Evolutionary conservation across 2,329 filamentous ascomycete species (phyloP).

Genomic region (Calonectria honghensis): DNA sequence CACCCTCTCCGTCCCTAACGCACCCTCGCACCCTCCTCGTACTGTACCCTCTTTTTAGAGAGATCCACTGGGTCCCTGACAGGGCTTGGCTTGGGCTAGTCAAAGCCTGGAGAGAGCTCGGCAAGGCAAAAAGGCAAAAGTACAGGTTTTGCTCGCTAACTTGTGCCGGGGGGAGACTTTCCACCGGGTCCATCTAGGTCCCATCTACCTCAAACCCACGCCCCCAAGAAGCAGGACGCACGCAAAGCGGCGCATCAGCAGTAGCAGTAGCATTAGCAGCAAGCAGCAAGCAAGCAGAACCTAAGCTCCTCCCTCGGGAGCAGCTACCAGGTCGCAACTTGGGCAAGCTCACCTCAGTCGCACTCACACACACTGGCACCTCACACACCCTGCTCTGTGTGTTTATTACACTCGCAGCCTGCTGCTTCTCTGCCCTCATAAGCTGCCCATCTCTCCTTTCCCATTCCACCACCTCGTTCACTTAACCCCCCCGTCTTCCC

Average conservation of each 20-base stretch:
- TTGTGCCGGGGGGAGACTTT: conserved; percentile 29
- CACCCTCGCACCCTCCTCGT: conserved; percentile 10
- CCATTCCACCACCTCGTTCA: conserved; percentile 31
- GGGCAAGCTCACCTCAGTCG: conserved; percentile 35
- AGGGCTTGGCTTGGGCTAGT: conserved; percentile 38
- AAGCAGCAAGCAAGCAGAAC: conserved; percentile 25
- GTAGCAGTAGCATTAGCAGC: conserved; percentile 24
- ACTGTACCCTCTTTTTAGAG: conserved; percentile 15
- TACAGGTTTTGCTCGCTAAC: conserved; percentile 8
- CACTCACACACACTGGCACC: conserved; percentile 35
- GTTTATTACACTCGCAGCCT: conserved; percentile 41
- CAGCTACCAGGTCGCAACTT: conserved; percentile 35
- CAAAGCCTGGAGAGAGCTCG: conserved; percentile 28
- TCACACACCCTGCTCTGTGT: conserved; percentile 37
- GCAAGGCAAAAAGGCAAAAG: conserved; percentile 22
- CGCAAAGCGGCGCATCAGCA: conserved; percentile 25
- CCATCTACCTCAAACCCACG: conserved; percentile 44
- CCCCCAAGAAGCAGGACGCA: conserved; percentile 36
- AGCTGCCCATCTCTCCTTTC: conserved; percentile 40
- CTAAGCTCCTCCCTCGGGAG: conserved; percentile 9
- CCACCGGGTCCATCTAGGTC: conserved; percentile 21
- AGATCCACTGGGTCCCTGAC: conserved; percentile 37
- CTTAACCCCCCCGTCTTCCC: conserved; percentile 35
- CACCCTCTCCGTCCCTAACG: conserved; percentile 4
- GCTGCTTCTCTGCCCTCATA: conserved; percentile 30